Evolutionary conservation across 495 filamentous ascomycete species (phyloP).

Genomic region (Podospora pseudoanserina): DNA sequence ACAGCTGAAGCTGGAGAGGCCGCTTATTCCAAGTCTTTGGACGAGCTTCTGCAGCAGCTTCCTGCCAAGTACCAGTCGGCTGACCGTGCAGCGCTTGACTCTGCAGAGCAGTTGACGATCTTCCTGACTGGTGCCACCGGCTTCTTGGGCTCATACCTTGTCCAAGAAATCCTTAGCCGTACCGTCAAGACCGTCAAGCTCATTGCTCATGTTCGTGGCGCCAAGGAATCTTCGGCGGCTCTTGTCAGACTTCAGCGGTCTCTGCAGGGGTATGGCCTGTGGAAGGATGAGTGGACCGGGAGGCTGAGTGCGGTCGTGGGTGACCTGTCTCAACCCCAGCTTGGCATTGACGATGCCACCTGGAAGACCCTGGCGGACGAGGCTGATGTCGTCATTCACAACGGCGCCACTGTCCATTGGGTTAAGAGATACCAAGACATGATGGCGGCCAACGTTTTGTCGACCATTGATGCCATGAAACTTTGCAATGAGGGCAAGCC

Average conservation of each 20-base stretch:
- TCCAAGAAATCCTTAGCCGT: conserved; percentile 67
- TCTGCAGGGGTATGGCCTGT: conserved; percentile 72
- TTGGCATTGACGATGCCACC: conserved; percentile 60
- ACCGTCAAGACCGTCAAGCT: conserved; percentile 57
- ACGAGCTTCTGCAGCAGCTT: conserved; percentile 38
- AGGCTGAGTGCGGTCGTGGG: conserved; percentile 66
- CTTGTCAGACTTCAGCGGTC: conserved; percentile 52
- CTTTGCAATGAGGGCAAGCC: conserved; percentile 74
- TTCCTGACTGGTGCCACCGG: conserved; percentile 91
- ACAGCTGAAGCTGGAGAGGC: conserved; percentile 59
- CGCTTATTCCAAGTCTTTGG: conserved; percentile 60
- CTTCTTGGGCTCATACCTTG: conserved; percentile 80
- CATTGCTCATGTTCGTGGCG: conserved; percentile 71
- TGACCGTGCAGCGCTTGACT: conserved; percentile 27
- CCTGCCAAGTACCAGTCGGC: conserved; percentile 39
- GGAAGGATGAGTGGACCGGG: conserved; percentile 65
- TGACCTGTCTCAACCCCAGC: conserved; percentile 64
- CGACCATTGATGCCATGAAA: conserved; percentile 71
- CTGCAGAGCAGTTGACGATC: conserved; percentile 51
- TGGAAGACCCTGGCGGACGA: conserved; percentile 63
- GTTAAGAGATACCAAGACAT: conserved; percentile 74
- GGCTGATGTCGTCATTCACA: conserved; percentile 82
- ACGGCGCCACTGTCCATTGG: conserved; percentile 88
- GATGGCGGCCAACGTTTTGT: conserved; percentile 72
- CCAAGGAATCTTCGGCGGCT: conserved; percentile 47